A percentile compares a stretch with the other conserved stretches of the same genome.
phyloP scores from a whole-genome alignment of 2,329 filamentous ascomycete genomes.

The Lachnellula arida region DNA sequence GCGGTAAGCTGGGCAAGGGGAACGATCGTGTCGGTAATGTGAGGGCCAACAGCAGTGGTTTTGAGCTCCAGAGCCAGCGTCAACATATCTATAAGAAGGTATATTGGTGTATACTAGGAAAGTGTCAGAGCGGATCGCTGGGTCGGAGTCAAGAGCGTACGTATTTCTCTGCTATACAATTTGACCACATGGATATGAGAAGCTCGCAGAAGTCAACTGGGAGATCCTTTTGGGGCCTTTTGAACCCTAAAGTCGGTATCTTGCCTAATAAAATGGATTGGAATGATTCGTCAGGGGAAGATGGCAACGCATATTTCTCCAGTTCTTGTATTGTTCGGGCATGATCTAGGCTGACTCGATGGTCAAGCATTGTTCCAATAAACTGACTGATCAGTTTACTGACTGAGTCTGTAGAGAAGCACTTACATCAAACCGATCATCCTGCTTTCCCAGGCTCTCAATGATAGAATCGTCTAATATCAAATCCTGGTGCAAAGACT shows the following conservation, averaged over 20 bases:
- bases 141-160: constrained; percentile 15
- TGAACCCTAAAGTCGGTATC: constrained; percentile 53
- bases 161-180: constrained; percentile 58
- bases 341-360: constrained; percentile 39
- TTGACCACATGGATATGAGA: constrained; percentile 63
- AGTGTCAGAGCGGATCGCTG: constrained; percentile 8
- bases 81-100: constrained; percentile 60
- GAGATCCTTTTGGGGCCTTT: constrained; percentile 44
- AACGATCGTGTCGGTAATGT: constrained; percentile 53
- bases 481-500: constrained; percentile 15
- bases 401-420: background rate
- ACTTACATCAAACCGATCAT: constrained; percentile 38
- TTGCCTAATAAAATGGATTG: constrained; percentile 64
- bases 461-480: constrained; percentile 33
- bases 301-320: constrained; percentile 60
- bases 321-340: constrained; percentile 65
- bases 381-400: constrained; percentile 20
- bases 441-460: constrained; percentile 35
- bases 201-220: constrained; percentile 60
- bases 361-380: constrained; percentile 32
- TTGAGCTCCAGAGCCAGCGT: constrained; percentile 60
- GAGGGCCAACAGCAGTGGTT: constrained; percentile 52
- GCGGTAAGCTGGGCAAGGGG: constrained; percentile 54
- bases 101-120: constrained; percentile 54
- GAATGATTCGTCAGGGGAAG: constrained; percentile 55